Base-by-base conservation (phyloP, 1,284 basidiomycete species). In the Taiwanofungus camphoratus region DNA sequence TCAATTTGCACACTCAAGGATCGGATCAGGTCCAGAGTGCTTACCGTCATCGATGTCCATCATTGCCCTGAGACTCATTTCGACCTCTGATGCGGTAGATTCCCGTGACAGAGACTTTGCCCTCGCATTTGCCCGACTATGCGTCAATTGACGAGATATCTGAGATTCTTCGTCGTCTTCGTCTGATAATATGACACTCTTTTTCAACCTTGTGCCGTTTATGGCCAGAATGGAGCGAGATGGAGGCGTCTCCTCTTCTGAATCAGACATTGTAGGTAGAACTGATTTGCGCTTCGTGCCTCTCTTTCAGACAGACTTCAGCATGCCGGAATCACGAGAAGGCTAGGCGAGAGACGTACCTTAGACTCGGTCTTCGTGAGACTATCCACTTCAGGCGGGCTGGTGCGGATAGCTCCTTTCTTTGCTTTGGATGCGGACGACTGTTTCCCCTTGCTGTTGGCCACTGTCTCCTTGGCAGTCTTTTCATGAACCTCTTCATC, bases 21-120 rank as follows among this genome's bases (percentile, higher is more conserved):
- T 20, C 6, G 26, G 12, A 18, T 33, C 20, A 27, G n/a, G n/a
- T n/a, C 7, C 15, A 33, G 49, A 3, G 41, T 6, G 50, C 70
- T 26, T 41, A 82, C 82, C 76, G 56, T 88, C 83, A 49, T 85
- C 81, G 41, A 87, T 71, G 43, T 88, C 84, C 85, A 87, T 87
- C 70, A 87, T 75, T 9, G 74, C 79, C 33, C 65, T 65, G 22
- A 79, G 58, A 36, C 76, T 77, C 48, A 53, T 60, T 50, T 71
- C 66, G 2, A 58, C 59, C 22, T 67, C 62, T 4, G 60, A 59
- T 13, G 41, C 36, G 18, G 44, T n/a, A n/a, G n/a, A 45, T 15
- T 61, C 63, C 4, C 74, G 75, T 7, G 59, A 62, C 24, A 52
- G 55, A 7, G 52, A 46, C 37, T 57, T 64, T 13, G 46, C 52